Conservation (phyloP, 169 alveolate species). For the Plasmodium relictum region DNA sequence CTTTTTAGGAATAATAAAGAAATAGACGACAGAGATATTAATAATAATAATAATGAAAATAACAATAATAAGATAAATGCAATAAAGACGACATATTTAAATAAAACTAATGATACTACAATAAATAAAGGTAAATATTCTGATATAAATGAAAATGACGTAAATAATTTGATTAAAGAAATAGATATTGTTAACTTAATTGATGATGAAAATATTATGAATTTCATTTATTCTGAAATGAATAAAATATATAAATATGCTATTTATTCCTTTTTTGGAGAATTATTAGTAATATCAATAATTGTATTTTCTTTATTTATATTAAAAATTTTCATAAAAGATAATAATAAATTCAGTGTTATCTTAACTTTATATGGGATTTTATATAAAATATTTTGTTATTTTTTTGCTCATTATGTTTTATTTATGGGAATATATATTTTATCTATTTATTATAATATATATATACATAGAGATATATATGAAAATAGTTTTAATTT, state of each 20-base stretch:
- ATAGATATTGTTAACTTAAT: constrained; percentile 54
- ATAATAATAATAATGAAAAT: background rate
- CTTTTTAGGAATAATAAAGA: constrained; percentile 15
- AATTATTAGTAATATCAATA: constrained; percentile 59
- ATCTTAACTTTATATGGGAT: constrained; percentile 70
- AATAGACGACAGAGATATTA: background rate
- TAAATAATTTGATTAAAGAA: constrained; percentile 17
- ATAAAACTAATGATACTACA: background rate
- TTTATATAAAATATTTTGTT: constrained; percentile 62
- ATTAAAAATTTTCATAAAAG: constrained; percentile 51
- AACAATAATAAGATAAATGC: background rate
- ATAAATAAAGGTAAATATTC: background rate
- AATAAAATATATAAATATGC: constrained; percentile 68
- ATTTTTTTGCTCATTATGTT: constrained; percentile 70
- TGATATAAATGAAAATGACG: background rate
- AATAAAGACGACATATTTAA: too few species aligned
- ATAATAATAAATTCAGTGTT: constrained; percentile 63
- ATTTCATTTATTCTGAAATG: constrained; percentile 51
- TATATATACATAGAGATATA: constrained; percentile 53
- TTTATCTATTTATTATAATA: constrained; percentile 47
- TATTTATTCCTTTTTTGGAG: constrained; percentile 57
- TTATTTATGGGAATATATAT: constrained; percentile 69
- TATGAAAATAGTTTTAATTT: constrained; percentile 53
- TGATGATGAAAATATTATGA: constrained; percentile 33
- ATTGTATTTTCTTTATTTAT: constrained; percentile 59